Conservation (phyloP, 495 filamentous ascomycete species). For the Pseudomonodictys pantanalensis region DNA sequence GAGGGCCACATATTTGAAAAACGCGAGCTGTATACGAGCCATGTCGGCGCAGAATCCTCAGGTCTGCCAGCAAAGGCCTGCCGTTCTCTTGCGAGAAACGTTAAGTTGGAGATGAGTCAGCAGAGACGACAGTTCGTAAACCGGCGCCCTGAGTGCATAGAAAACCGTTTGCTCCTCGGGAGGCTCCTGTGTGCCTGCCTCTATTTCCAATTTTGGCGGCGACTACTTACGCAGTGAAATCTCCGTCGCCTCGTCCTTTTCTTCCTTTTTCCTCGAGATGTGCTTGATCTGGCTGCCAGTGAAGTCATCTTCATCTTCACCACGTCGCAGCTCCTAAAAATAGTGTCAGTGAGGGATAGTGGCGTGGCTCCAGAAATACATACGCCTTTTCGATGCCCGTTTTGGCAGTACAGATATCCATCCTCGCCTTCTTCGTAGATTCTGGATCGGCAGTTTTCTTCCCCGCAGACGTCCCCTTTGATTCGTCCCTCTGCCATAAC, state of each 20-base stretch:
- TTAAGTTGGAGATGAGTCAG: background rate
- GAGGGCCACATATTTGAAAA: too few species aligned
- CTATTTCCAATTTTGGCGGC: too few species aligned
- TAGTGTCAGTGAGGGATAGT: background rate
- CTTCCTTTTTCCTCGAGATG: slow-evolving; percentile 54
- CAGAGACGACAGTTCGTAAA: background rate
- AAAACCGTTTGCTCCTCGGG: too few species aligned
- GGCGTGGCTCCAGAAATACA: background rate
- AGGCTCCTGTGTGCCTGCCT: too few species aligned
- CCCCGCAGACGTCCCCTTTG: slow-evolving; percentile 27
- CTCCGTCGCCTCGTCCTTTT: slow-evolving; percentile 52
- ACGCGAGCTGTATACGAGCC: too few species aligned
- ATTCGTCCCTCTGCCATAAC: slow-evolving; percentile 2
- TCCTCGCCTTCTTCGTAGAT: slow-evolving; percentile 48
- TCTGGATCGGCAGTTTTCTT: slow-evolving; percentile 48
- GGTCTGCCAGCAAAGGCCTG: background rate
- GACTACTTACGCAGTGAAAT: slow-evolving; percentile 28
- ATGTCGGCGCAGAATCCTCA: background rate
- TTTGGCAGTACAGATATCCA: slow-evolving; percentile 52
- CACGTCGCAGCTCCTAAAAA: slow-evolving; percentile 38
- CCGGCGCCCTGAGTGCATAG: too few species aligned
- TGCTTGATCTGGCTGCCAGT: slow-evolving; percentile 51
- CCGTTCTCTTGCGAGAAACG: background rate
- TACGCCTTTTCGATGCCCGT: slow-evolving; percentile 53
- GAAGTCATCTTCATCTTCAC: slow-evolving; percentile 75